phyloP scores from a whole-genome alignment of 192 early-diverging fungal genomes.

The Coemansia sp. region DNA sequence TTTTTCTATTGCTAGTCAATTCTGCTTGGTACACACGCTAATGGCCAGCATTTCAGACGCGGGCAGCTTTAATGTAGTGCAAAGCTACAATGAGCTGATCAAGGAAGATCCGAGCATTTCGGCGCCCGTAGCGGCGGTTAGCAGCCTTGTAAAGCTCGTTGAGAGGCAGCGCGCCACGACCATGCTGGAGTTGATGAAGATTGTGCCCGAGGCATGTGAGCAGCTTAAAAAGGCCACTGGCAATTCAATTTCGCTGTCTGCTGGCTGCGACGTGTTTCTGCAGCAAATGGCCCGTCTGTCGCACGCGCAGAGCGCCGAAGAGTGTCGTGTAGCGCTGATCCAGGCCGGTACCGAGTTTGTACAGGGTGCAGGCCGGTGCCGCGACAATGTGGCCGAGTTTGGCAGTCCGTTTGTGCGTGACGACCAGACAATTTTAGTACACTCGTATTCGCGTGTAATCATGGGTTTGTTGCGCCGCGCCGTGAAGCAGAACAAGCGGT shows the following conservation, averaged over 20 bases:
- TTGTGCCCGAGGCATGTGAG: slow-evolving; percentile 62
- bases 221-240: slow-evolving; percentile 63
- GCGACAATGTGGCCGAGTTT: slow-evolving; percentile 73
- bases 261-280: slow-evolving; percentile 83
- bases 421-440: slow-evolving; percentile 80
- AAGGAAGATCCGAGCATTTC: slow-evolving; percentile 56
- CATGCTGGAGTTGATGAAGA: slow-evolving; percentile 82
- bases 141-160: slow-evolving; percentile 65
- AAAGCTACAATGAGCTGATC: slow-evolving; percentile 33
- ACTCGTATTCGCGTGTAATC: slow-evolving; percentile 93
- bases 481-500: slow-evolving; percentile 69
- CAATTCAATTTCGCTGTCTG: slow-evolving; percentile 76
- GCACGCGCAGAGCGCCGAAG: slow-evolving; percentile 60
- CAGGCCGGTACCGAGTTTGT: slow-evolving; percentile 69
- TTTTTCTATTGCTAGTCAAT: not conserved
- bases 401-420: slow-evolving; percentile 80
- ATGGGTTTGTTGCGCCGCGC: slow-evolving; percentile 77
- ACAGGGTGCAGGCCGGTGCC: slow-evolving; percentile 62
- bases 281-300: slow-evolving; percentile 39
- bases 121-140: slow-evolving; percentile 71
- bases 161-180: slow-evolving; percentile 73
- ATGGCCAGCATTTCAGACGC: not conserved
- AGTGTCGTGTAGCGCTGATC: slow-evolving; percentile 64
- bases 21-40: not conserved
- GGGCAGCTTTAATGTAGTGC: slow-evolving; percentile 25